phyloP scores from a whole-genome alignment of 345 rosid species.

The rapeseed (Brassica napus) region DNA sequence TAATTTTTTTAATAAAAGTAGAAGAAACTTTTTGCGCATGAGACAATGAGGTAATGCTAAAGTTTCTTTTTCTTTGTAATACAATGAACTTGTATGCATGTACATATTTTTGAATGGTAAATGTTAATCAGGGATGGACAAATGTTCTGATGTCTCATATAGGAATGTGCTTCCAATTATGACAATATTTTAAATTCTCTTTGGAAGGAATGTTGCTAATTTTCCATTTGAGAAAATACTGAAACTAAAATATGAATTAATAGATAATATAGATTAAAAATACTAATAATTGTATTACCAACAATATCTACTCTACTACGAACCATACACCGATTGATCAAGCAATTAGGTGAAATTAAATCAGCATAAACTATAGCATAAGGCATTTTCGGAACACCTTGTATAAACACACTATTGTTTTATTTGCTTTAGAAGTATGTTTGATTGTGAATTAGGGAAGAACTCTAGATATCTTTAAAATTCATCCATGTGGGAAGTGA shows the following conservation, averaged over 20 bases:
- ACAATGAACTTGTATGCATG: not conserved
- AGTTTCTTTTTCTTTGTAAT: not conserved
- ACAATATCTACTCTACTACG: not conserved
- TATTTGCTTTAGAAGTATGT: too few relatives aligned
- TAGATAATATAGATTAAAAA: not conserved
- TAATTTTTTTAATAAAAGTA: not conserved
- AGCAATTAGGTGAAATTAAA: not conserved
- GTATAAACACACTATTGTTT: too few relatives aligned
- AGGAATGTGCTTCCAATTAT: not conserved
- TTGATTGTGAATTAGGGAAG: too few relatives aligned
- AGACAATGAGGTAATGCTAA: constrained; percentile 18
- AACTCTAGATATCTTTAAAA: not conserved
- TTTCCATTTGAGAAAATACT: not conserved
- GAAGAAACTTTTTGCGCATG: constrained; percentile 29
- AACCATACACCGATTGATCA: not conserved
- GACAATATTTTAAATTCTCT: not conserved
- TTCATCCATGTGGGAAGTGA: not conserved
- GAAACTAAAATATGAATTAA: not conserved
- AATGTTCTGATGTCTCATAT: not conserved
- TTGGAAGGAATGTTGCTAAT: not conserved
- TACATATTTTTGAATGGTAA: not conserved
- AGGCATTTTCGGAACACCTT: too few relatives aligned
- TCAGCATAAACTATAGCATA: not conserved
- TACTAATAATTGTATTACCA: not conserved
- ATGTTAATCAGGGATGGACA: constrained; percentile 10